Percentiles rank a stretch among this genome's conserved stretches.
phyloP scores from a whole-genome alignment of 257 asterid species.

The Schizonepeta tenuifolia region DNA sequence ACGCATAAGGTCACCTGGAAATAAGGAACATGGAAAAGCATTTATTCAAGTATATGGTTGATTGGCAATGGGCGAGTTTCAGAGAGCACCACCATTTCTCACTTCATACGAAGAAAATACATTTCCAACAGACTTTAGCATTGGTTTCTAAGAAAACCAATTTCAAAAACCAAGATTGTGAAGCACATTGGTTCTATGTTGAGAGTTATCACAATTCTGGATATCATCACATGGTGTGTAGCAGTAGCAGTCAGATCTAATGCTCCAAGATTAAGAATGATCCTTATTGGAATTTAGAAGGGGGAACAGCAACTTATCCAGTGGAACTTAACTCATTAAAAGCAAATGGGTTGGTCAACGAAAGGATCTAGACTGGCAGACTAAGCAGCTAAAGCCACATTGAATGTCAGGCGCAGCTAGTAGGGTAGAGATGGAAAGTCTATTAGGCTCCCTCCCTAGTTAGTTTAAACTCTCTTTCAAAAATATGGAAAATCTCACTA shows the following conservation, averaged over 20 bases:
- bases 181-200: background rate
- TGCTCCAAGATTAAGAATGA: background rate
- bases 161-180: background rate
- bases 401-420: background rate
- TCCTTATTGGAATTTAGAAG: background rate
- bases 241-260: background rate
- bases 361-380: background rate
- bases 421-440: no score
- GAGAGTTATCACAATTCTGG: slow-evolving; percentile 1
- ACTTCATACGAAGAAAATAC: background rate
- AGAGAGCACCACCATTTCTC: background rate
- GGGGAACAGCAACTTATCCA: background rate
- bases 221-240: background rate
- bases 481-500: no score
- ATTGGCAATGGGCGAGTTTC: background rate
- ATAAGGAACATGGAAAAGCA: background rate
- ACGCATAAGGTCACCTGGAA: background rate
- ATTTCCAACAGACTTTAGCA: background rate
- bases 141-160: no score
- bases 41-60: background rate
- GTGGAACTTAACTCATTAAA: slow-evolving; percentile 14
- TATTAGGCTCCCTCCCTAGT: no score
- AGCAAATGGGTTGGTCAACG: slow-evolving; percentile 6
- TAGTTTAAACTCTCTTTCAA: no score
- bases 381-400: slow-evolving; percentile 3